Percentiles rank a stretch among this genome's conserved stretches.
Evolutionary conservation across 495 filamentous ascomycete species (phyloP).

Genomic region (Trichoderma gamsii): DNA sequence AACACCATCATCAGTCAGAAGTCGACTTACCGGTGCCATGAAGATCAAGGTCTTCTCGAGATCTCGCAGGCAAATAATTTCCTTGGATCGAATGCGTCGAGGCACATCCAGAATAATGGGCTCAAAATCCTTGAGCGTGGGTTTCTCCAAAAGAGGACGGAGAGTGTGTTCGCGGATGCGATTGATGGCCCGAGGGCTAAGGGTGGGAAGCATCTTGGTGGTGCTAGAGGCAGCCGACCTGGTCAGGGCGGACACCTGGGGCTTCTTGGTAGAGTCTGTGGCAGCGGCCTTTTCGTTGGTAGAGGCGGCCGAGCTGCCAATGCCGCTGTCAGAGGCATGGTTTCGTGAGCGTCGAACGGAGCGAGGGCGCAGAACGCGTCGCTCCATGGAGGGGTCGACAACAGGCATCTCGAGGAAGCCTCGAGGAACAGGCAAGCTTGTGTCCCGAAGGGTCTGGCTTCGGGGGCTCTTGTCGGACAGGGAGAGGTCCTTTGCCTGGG

Average conservation of each 20-base stretch:
- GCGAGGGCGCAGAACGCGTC: constrained; percentile 45
- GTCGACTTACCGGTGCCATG: constrained; percentile 78
- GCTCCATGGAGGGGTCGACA: constrained; percentile 37
- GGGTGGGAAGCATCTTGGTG: constrained; percentile 32
- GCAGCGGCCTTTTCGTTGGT: constrained; percentile 28
- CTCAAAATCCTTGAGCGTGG: constrained; percentile 66
- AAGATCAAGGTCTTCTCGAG: constrained; percentile 85
- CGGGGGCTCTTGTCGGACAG: constrained; percentile 24
- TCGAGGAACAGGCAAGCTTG: constrained; percentile 45
- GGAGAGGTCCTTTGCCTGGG: constrained; percentile 27
- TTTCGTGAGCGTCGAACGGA: constrained; percentile 44
- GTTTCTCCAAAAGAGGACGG: constrained; percentile 44
- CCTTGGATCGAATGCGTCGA: constrained; percentile 65
- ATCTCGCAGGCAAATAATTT: constrained; percentile 80
- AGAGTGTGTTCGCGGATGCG: constrained; percentile 50
- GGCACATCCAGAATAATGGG: constrained; percentile 69
- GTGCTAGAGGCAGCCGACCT: constrained; percentile 39
- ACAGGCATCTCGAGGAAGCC: constrained; percentile 45
- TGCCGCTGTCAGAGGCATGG: constrained; percentile 57
- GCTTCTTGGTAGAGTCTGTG: constrained; percentile 28
- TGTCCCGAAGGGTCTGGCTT: constrained; percentile 35
- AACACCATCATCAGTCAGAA: constrained; percentile 40
- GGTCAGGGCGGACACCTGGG: constrained; percentile 37
- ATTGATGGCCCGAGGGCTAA: constrained; percentile 46
- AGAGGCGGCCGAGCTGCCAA: constrained; percentile 51